A percentile compares a stretch with the other conserved stretches of the same genome.
Evolutionary conservation across 2,329 filamentous ascomycete species (phyloP).

Genomic region (Cadophora luteo-olivacea): DNA sequence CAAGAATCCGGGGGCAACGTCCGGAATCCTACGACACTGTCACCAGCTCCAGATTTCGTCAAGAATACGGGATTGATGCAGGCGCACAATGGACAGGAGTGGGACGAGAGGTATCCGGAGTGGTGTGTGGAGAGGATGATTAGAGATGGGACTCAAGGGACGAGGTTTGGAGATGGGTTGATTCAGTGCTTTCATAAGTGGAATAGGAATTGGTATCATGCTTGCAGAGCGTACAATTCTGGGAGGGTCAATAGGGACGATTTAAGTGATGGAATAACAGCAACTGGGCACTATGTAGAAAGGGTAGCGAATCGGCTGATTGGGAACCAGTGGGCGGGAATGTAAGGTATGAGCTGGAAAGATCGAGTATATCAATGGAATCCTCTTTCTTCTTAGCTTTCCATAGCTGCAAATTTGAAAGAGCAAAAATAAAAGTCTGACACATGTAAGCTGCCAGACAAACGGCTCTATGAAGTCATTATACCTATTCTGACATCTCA

Average conservation of each 20-base stretch:
- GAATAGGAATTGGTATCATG: slow-evolving; percentile 27
- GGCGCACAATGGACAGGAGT: slow-evolving; percentile 26
- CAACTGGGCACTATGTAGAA: slow-evolving; percentile 27
- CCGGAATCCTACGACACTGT: slow-evolving; percentile 9
- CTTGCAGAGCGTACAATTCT: slow-evolving; percentile 28
- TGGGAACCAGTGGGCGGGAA: slow-evolving; percentile 25
- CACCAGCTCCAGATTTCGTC: slow-evolving; percentile 18
- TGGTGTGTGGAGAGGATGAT: slow-evolving; percentile 26
- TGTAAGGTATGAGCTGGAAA: slow-evolving; percentile 6
- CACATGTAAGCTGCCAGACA: no score
- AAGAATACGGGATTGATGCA: slow-evolving; percentile 28
- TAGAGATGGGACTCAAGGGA: slow-evolving; percentile 23
- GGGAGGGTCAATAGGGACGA: slow-evolving; percentile 23
- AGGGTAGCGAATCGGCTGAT: slow-evolving; percentile 28
- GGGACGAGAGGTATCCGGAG: slow-evolving; percentile 19
- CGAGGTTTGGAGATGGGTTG: slow-evolving; percentile 23
- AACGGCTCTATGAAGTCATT: no score
- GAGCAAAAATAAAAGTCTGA: no score
- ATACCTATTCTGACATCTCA: no score
- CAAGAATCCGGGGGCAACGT: slow-evolving; percentile 31
- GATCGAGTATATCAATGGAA: no score
- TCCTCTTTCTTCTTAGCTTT: no score
- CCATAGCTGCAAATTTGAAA: no score
- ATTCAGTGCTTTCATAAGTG: slow-evolving; percentile 21
- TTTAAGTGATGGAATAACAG: slow-evolving; percentile 26